Percentiles rank a stretch among this genome's conserved stretches.
These are phyloP conservation scores for Ambrosiella beaveri DNA, from an alignment of 2,329 filamentous ascomycete genomes.

Conservation along the genomic window DNA sequence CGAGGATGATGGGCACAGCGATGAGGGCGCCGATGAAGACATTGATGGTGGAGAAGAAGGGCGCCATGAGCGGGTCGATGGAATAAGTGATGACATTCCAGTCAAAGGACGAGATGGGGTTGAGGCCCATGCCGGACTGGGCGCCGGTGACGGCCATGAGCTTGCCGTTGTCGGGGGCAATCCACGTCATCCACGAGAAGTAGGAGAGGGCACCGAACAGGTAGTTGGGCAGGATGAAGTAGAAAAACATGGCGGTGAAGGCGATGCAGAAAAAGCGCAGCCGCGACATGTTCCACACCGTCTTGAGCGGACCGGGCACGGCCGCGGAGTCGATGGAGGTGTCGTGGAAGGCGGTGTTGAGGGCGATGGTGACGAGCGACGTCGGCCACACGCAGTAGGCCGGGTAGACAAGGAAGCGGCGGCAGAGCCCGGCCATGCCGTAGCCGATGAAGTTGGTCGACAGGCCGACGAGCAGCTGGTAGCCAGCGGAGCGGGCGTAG, in stretches of 20 bases:
- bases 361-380: slow-evolving; percentile 31
- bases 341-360: slow-evolving; percentile 32
- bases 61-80: slow-evolving; percentile 27
- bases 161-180: slow-evolving; percentile 26
- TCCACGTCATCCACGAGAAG: slow-evolving; percentile 39
- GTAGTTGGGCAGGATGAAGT: slow-evolving; percentile 37
- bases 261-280: slow-evolving; percentile 29
- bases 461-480: slow-evolving; percentile 32
- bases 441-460: slow-evolving; percentile 39
- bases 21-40: slow-evolving; percentile 39
- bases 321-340: slow-evolving; percentile 18
- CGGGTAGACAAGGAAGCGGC: slow-evolving; percentile 35
- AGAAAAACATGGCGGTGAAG: slow-evolving; percentile 32
- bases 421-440: slow-evolving; percentile 32
- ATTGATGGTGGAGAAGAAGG: slow-evolving; percentile 44
- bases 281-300: slow-evolving; percentile 25
- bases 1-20: slow-evolving; percentile 36
- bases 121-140: slow-evolving; percentile 23
- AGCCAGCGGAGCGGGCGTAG: slow-evolving; percentile 30
- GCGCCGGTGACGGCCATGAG: slow-evolving; percentile 23
- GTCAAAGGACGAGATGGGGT: slow-evolving; percentile 26
- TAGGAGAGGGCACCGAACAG: slow-evolving; percentile 29
- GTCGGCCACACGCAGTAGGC: slow-evolving; percentile 37
- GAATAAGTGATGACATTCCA: slow-evolving; percentile 23
- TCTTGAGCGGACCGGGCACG: slow-evolving; percentile 21